Evolutionary conservation across 306 rosid species (phyloP), one percentile per base, ranked within the genome.

Genomic region (Fragaria iinumae): DNA sequence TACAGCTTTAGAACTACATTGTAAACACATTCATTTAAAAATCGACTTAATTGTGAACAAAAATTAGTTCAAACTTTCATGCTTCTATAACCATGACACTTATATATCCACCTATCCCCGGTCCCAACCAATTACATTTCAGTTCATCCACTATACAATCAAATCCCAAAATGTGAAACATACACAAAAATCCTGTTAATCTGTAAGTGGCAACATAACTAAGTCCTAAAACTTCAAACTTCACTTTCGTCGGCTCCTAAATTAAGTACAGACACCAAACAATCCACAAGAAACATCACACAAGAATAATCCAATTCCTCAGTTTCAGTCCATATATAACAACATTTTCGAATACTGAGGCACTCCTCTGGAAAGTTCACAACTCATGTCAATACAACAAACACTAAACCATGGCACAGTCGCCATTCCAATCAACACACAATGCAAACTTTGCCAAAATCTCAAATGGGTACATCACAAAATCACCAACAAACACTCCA

Each of bases 401-500:
- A 64, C 32, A 70, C 32, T 10, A 71, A 21, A 65, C 12, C 20
- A 11, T 4, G 11, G 36, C 12, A 55, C 29, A 71, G 62, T 45
- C 70, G 21, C 17, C 36, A 63, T 16, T 12, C 39, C 39, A 17
- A 41, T 13, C n/a, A 21, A 21, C 2, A 32, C 76, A 69, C 12
- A 69, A 52, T 27, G 18, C 57, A 67, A 76, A 70, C 20, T 49
- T 23, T 17, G 14, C 55, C 13, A 47, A n/a, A 71, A 55, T 45
- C 52, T n/a, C 27, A 73, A 73, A 73, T 34, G 67, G 75, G 72
- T 57, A 47, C 55, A 49, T 11, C 11, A 20, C 65, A 23, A 66
- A 52, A 21, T 48, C 71, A 71, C 29, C 29, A 29, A 69, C 21
- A 72, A 10, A 43, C 11, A 45, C 60, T 27, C 36, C 3, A 21